A percentile compares a stretch with the other conserved stretches of the same genome.
These are phyloP conservation scores for Sordariomycetes sp. DNA, from an alignment of 2,329 filamentous ascomycete species.

Conservation along the genomic window DNA sequence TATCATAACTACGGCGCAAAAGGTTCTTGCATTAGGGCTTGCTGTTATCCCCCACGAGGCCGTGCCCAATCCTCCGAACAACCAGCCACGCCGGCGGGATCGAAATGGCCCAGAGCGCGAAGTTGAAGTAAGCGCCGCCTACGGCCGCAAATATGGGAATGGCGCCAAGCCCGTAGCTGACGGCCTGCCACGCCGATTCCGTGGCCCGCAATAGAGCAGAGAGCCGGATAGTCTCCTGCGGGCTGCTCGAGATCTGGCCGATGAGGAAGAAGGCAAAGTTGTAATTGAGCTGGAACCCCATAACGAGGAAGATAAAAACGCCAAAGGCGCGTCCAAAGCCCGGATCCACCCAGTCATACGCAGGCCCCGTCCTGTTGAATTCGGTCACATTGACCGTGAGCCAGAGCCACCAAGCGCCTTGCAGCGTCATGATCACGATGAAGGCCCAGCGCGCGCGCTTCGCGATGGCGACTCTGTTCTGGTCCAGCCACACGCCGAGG, in stretches of 20 bases:
- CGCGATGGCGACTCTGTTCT: constrained; percentile 37
- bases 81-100: constrained; percentile 56
- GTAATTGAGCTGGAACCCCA: constrained; percentile 62
- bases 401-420: constrained; percentile 64
- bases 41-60: not conserved
- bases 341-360: constrained; percentile 49
- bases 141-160: constrained; percentile 48
- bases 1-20: not conserved
- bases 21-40: not conserved
- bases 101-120: constrained; percentile 51
- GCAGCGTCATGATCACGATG: constrained; percentile 35
- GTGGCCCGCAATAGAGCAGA: constrained; percentile 55
- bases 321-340: constrained; percentile 56
- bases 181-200: constrained; percentile 59
- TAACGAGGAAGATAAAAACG: constrained; percentile 52
- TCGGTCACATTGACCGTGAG: constrained; percentile 49
- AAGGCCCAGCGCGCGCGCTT: constrained; percentile 41
- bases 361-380: constrained; percentile 41
- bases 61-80: constrained; percentile 19
- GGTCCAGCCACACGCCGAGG: constrained; percentile 52
- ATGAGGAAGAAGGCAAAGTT: constrained; percentile 63
- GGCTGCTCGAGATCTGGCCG: constrained; percentile 45
- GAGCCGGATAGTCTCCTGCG: constrained; percentile 54
- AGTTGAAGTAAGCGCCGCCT: constrained; percentile 58
- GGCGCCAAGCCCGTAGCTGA: constrained; percentile 57